Percentiles rank a stretch among this genome's conserved stretches.
phyloP scores from a whole-genome alignment of 2,329 filamentous ascomycete species.

The Cercospora nicotianae region DNA sequence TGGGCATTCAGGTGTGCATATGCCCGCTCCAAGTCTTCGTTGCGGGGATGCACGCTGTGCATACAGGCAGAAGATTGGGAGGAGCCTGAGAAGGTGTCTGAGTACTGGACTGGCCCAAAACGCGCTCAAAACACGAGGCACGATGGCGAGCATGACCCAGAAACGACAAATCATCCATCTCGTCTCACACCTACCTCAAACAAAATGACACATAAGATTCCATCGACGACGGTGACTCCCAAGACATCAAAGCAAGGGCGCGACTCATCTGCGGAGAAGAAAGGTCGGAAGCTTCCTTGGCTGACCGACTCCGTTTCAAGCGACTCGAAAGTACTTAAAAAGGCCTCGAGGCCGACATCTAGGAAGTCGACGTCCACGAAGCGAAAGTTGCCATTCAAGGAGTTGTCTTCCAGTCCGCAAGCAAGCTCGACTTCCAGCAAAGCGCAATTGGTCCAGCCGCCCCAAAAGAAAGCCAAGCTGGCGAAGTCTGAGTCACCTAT shows the following conservation, averaged over 20 bases:
- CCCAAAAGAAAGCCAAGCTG: not conserved
- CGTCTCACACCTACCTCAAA: not conserved
- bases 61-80: not conserved
- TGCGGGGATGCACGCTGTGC: not conserved
- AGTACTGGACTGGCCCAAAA: slow-evolving; percentile 1
- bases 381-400: not conserved
- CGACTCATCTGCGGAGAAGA: not conserved
- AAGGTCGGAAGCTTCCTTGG: not conserved
- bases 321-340: not conserved
- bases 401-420: not conserved
- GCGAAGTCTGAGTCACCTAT: not conserved
- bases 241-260: not conserved
- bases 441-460: not conserved
- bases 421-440: not conserved
- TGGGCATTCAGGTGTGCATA: not conserved
- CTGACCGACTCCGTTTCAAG: not conserved
- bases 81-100: not conserved
- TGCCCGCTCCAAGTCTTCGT: not conserved
- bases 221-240: not conserved
- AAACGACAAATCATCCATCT: not conserved
- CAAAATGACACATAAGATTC: not conserved
- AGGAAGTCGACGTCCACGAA: not conserved
- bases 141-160: not conserved
- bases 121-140: not conserved
- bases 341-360: not conserved